Conservation (phyloP, 2,329 filamentous ascomycete genomes). For the Ascochyta viciae-villosae region DNA sequence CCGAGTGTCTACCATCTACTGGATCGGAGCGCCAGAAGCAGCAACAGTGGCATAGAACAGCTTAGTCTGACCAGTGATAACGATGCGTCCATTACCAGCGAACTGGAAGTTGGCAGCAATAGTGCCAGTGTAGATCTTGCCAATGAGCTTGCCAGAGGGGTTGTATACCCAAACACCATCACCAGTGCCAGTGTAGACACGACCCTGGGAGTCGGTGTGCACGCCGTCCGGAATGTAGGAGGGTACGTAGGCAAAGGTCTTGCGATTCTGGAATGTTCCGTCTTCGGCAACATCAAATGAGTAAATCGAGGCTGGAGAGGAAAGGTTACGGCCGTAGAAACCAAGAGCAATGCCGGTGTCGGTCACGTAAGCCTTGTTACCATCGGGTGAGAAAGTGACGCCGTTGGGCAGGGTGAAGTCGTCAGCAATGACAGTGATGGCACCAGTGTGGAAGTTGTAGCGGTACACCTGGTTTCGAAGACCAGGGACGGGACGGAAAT, state of each 20-base stretch:
- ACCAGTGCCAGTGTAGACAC: conserved; percentile 60
- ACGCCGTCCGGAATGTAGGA: conserved; percentile 32
- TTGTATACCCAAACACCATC: conserved; percentile 62
- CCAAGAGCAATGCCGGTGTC: conserved; percentile 45
- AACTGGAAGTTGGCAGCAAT: conserved; percentile 34
- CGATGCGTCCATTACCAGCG: conserved; percentile 32
- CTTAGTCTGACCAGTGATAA: conserved; percentile 35
- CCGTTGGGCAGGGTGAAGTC: conserved; percentile 51
- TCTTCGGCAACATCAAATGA: conserved; percentile 30
- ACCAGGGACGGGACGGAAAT: conserved; percentile 34
- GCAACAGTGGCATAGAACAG: conserved; percentile 32
- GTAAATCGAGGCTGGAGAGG: conserved; percentile 32
- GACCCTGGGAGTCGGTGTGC: conserved; percentile 52
- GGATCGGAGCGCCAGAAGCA: conserved; percentile 23
- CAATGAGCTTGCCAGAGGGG: conserved; percentile 54
- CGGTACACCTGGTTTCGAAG: conserved; percentile 48
- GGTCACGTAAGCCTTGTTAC: conserved; percentile 52
- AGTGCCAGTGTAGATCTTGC: conserved; percentile 40
- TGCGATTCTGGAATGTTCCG: conserved; percentile 31
- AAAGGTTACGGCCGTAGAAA: conserved; percentile 30
- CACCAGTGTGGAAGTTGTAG: conserved; percentile 50
- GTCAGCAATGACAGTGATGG: conserved; percentile 49
- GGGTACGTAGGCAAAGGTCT: conserved; percentile 31
- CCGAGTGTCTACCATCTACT: not conserved
- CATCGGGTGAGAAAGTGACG: conserved; percentile 52